phyloP scores from a whole-genome alignment of 257 asterid species.

The Solanum bulbocastanum region DNA sequence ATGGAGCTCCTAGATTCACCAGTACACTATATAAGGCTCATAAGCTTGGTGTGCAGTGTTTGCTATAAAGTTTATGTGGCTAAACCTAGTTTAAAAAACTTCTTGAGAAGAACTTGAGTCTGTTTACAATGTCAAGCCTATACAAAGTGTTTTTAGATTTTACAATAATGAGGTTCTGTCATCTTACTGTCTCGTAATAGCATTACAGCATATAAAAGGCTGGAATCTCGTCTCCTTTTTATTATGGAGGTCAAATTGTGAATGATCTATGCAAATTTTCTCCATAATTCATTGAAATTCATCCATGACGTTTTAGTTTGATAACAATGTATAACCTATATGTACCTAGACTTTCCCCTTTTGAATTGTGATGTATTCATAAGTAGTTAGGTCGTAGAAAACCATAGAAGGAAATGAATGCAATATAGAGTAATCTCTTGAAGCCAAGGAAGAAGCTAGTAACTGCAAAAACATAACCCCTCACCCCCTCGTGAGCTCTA shows the following conservation, averaged over 20 bases:
- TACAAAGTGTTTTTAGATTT: not conserved
- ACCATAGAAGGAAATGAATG: not conserved
- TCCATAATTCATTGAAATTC: not conserved
- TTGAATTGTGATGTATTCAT: not conserved
- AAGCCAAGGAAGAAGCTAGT: not conserved
- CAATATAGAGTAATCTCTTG: not conserved
- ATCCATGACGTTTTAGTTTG: not conserved
- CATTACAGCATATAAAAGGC: not conserved
- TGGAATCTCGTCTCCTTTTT: not conserved
- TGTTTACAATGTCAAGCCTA: not conserved
- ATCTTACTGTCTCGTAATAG: not conserved
- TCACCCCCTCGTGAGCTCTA: not conserved
- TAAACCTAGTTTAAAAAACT: not conserved
- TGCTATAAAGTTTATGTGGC: not conserved
- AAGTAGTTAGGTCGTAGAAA: not conserved
- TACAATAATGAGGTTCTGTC: not conserved
- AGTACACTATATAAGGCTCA: not conserved
- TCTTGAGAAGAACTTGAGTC: not conserved
- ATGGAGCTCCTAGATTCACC: not conserved
- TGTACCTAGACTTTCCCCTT: not conserved
- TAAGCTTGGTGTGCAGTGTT: not conserved
- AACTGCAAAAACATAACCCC: not conserved
- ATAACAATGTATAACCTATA: not conserved
- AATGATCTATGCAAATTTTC: not conserved
- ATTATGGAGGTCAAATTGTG: not conserved